Conservation (phyloP, 352 stramenopile species). For the Pythium scleroteichum region DNA sequence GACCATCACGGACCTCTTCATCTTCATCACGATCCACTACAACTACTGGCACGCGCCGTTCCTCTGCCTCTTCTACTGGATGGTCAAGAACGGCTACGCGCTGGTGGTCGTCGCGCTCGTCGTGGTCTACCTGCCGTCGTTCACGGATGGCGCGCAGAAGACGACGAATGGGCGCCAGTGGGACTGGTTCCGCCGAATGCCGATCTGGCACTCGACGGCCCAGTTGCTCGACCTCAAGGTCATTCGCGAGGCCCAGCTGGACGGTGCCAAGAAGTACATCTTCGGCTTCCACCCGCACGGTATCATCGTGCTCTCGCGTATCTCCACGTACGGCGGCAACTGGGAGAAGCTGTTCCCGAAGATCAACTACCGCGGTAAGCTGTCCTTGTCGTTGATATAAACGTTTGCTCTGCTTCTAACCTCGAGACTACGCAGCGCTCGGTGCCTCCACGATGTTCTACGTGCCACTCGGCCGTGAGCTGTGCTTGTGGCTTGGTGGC, state of each 20-base stretch:
- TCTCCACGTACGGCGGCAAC: conserved; percentile 62
- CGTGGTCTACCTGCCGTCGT: conserved; percentile 64
- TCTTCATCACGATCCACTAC: conserved; percentile 77
- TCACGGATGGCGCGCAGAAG: conserved; percentile 54
- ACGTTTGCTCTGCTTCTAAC: no score
- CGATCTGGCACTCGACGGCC: conserved; percentile 53
- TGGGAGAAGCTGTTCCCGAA: conserved; percentile 74
- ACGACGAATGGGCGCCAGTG: conserved; percentile 54
- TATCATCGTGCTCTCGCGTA: conserved; percentile 74
- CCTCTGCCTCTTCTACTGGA: conserved; percentile 59
- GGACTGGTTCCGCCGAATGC: conserved; percentile 43
- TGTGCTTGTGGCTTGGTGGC: conserved; percentile 66
- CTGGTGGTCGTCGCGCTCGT: conserved; percentile 54
- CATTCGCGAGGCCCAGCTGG: conserved; percentile 62
- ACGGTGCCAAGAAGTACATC: conserved; percentile 68
- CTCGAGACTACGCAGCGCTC: conserved; percentile 31
- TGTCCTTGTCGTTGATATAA: not conserved
- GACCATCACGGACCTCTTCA: conserved; percentile 44
- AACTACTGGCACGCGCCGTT: conserved; percentile 62
- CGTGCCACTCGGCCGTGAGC: conserved; percentile 59
- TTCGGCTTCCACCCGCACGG: conserved; percentile 78
- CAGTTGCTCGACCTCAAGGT: conserved; percentile 57
- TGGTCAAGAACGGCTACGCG: conserved; percentile 58
- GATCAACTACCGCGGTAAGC: conserved; percentile 50
- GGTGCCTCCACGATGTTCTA: conserved; percentile 75